These are phyloP conservation scores for Cucurbita pepo DNA, from an alignment of 306 rosid species.

Conservation along the genomic window DNA sequence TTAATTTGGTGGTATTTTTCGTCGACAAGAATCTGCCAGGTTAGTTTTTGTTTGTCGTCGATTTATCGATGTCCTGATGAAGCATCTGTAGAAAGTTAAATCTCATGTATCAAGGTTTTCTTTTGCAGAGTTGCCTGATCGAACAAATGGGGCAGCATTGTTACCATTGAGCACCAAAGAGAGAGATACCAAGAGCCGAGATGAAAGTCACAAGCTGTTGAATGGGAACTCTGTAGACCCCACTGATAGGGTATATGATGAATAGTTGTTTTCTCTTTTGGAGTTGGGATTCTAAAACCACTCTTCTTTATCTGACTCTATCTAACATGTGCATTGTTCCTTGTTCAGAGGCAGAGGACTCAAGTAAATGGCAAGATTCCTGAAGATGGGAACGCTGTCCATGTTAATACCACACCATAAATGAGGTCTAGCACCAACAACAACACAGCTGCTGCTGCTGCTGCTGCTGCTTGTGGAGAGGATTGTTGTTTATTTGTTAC, in stretches of 20 bases:
- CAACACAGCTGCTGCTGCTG: not conserved
- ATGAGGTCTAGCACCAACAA: slow-evolving; percentile 32
- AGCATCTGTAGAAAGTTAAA: not conserved
- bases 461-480: not conserved
- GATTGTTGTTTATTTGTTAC: not conserved
- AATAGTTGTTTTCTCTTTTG: not conserved
- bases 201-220: slow-evolving; percentile 79
- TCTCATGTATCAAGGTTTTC: not conserved
- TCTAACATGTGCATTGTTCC: not conserved
- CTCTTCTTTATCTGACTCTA: not conserved
- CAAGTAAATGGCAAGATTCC: slow-evolving; percentile 77
- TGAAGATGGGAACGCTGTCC: slow-evolving; percentile 63
- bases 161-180: slow-evolving; percentile 72
- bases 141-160: slow-evolving; percentile 41
- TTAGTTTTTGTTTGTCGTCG: slow-evolving; percentile 13
- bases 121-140: slow-evolving; percentile 73
- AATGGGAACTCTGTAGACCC: slow-evolving; percentile 83
- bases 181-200: slow-evolving; percentile 57
- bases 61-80: not conserved
- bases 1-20: slow-evolving; percentile 82
- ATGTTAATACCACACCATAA: slow-evolving; percentile 46
- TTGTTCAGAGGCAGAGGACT: slow-evolving; percentile 77
- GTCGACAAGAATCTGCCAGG: slow-evolving; percentile 81
- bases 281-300: not conserved
- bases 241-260: slow-evolving; percentile 66